These are phyloP conservation scores for Geotrichum macrosporum DNA, from an alignment of 1,139 yeast genomes.

Conservation along the genomic window DNA sequence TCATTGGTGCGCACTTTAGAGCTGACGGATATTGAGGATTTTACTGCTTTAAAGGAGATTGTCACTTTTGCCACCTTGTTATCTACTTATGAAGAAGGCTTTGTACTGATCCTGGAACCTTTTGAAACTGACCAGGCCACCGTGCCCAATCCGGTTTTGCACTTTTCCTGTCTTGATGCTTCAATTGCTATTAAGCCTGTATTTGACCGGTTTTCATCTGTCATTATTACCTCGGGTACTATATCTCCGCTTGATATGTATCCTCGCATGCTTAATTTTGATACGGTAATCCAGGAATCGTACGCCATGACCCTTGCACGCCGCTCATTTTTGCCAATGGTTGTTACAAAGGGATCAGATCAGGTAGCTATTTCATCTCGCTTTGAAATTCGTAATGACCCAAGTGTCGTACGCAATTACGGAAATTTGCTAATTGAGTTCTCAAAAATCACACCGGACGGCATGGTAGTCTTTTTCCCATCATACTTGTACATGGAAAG, in stretches of 20 bases:
- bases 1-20: slow-evolving; percentile 85
- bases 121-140: slow-evolving; percentile 96
- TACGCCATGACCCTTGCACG: slow-evolving; percentile 94
- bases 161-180: slow-evolving; percentile 93
- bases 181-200: slow-evolving; percentile 97
- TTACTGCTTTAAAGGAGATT: slow-evolving; percentile 86
- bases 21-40: slow-evolving; percentile 83
- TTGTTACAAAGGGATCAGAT: slow-evolving; percentile 95
- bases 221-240: slow-evolving; percentile 94
- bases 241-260: slow-evolving; percentile 98
- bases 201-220: slow-evolving; percentile 89
- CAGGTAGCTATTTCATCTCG: slow-evolving; percentile 95
- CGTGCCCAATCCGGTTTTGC: slow-evolving; percentile 94
- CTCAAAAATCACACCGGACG: slow-evolving; percentile 95
- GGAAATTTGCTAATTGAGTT: slow-evolving; percentile 90
- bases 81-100: slow-evolving; percentile 91
- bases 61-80: slow-evolving; percentile 96
- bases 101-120: slow-evolving; percentile 87
- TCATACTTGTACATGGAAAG: slow-evolving; percentile 96
- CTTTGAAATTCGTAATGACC: slow-evolving; percentile 95
- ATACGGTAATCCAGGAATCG: slow-evolving; percentile 90
- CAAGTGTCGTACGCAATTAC: slow-evolving; percentile 93
- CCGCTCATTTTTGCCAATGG: slow-evolving; percentile 88
- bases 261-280: slow-evolving; percentile 93
- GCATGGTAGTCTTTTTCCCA: slow-evolving; percentile 96